phyloP scores from a whole-genome alignment of 2,329 filamentous ascomycete genomes.

The Didymella arachidicola region DNA sequence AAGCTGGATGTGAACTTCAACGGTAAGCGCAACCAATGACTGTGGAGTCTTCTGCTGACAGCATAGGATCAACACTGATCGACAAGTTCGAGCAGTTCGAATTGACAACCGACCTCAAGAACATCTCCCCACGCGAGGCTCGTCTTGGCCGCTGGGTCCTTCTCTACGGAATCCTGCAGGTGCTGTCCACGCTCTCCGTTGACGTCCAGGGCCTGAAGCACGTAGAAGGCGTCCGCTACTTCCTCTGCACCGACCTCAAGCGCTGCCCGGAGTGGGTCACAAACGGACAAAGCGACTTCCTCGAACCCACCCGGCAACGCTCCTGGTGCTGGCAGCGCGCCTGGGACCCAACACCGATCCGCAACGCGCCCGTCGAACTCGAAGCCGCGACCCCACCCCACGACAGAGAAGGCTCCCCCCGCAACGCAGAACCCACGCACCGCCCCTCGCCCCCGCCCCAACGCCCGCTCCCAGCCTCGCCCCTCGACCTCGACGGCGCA shows the following conservation, averaged over 20 bases:
- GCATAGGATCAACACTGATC: constrained; percentile 49
- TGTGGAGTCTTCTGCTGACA: background rate
- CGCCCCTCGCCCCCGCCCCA: constrained; percentile 14
- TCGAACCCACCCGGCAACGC: constrained; percentile 43
- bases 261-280: constrained; percentile 50
- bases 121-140: constrained; percentile 50
- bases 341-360: constrained; percentile 37
- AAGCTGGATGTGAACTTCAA: constrained; percentile 49
- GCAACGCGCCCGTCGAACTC: constrained; percentile 41
- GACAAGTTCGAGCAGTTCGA: constrained; percentile 54
- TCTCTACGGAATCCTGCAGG: constrained; percentile 53
- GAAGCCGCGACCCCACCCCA: constrained; percentile 26
- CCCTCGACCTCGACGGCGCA: constrained; percentile 29
- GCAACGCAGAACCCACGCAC: background rate
- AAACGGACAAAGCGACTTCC: constrained; percentile 33
- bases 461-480: constrained; percentile 20
- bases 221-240: constrained; percentile 50
- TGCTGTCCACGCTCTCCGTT: constrained; percentile 53
- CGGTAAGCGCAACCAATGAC: constrained; percentile 29
- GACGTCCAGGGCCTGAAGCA: constrained; percentile 51
- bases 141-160: constrained; percentile 56
- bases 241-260: constrained; percentile 51
- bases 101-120: constrained; percentile 44
- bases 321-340: constrained; percentile 50
- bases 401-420: background rate